Conservation (phyloP, 495 filamentous ascomycete genomes). For the Aspergillus asperescens region DNA sequence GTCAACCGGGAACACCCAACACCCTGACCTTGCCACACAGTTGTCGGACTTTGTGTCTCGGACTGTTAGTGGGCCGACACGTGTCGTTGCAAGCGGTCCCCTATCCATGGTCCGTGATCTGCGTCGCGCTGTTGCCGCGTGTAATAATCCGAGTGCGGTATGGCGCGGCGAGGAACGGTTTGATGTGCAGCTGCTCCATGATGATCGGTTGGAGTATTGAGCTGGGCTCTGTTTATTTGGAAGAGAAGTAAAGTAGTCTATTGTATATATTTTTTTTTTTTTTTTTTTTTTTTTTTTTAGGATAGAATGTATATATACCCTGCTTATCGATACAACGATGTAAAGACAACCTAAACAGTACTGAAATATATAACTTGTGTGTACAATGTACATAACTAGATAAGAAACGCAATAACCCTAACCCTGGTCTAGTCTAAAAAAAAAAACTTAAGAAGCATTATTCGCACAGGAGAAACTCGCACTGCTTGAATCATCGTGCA, state of each 20-base stretch:
- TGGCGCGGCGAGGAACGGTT: slow-evolving; percentile 51
- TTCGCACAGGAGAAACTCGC: slow-evolving; percentile 16
- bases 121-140: slow-evolving; percentile 47
- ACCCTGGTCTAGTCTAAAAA: background rate
- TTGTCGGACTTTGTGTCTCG: slow-evolving; percentile 27
- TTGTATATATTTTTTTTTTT: slow-evolving; percentile 3
- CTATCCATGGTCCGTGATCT: slow-evolving; percentile 53
- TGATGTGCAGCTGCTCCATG: slow-evolving; percentile 54
- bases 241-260: background rate
- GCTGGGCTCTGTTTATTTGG: background rate
- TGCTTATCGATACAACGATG: no score
- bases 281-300: no score
- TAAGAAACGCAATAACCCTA: no score
- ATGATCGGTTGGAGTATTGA: slow-evolving; percentile 37
- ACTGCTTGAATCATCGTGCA: slow-evolving; percentile 7
- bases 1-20: background rate
- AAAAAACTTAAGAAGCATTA: background rate
- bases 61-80: slow-evolving; percentile 38
- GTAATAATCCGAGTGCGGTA: slow-evolving; percentile 45
- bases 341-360: no score
- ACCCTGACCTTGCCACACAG: slow-evolving; percentile 27
- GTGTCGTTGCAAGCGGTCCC: slow-evolving; percentile 59
- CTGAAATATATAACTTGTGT: no score
- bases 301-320: no score
- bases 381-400: no score